Conservation (phyloP, 2,329 filamentous ascomycete genomes). For the Fusarium anguioides region DNA sequence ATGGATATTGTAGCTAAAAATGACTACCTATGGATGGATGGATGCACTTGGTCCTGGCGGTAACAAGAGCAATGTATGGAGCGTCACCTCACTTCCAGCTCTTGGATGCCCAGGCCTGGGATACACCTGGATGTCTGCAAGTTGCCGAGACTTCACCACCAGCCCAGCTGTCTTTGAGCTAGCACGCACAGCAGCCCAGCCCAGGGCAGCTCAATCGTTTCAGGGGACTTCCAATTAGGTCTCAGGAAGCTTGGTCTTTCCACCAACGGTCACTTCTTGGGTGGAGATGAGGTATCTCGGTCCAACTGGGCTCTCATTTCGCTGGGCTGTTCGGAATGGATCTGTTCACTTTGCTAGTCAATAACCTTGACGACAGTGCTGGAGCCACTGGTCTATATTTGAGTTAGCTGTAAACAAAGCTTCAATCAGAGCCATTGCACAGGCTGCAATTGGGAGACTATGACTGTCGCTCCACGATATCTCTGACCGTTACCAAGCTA, state of each 20-base stretch:
- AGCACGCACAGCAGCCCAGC: conserved; percentile 33
- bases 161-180: conserved; percentile 23
- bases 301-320: conserved; percentile 35
- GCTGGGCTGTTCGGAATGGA: conserved; percentile 20
- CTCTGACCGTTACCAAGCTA: conserved; percentile 24
- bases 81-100: conserved; percentile 1
- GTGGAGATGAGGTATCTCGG: conserved; percentile 37
- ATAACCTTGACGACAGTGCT: conserved; percentile 16
- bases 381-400: conserved; percentile 7
- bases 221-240: conserved; percentile 36
- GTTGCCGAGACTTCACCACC: conserved; percentile 34
- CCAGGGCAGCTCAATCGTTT: conserved; percentile 31
- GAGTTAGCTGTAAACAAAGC: conserved; percentile 13
- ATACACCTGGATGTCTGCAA: conserved; percentile 36
- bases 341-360: conserved; percentile 24
- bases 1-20: conserved; percentile 32
- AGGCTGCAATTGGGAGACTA: conserved; percentile 10
- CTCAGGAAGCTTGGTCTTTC: conserved; percentile 32
- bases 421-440: conserved; percentile 4
- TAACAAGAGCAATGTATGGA: conserved; percentile 27
- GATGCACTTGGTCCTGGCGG: conserved; percentile 36
- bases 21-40: conserved; percentile 11
- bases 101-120: conserved; percentile 30
- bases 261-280: conserved; percentile 32
- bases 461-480: conserved; percentile 30